A percentile compares a stretch with the other conserved stretches of the same genome.
These are phyloP conservation scores for Capsicum pubescens DNA, from an alignment of 257 asterid species.

Conservation along the genomic window DNA sequence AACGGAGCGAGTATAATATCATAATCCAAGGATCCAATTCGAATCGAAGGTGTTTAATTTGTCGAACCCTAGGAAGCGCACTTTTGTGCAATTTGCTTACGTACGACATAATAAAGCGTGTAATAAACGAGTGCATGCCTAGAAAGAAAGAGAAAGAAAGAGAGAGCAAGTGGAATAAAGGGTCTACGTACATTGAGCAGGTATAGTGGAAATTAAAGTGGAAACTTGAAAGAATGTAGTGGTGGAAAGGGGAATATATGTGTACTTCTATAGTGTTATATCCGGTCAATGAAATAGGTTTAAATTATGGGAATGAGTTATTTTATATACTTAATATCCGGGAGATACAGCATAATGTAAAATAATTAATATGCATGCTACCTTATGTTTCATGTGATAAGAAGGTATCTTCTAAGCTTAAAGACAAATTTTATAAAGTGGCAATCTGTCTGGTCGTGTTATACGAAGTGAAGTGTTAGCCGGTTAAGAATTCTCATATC, in stretches of 20 bases:
- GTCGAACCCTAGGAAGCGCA: background rate
- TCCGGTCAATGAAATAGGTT: background rate
- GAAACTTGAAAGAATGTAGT: background rate
- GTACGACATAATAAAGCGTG: constrained; percentile 14
- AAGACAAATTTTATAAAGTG: no score
- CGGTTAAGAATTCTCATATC: no score
- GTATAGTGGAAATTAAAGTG: constrained; percentile 23
- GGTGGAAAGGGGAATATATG: background rate
- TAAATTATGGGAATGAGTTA: background rate
- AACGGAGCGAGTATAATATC: no score
- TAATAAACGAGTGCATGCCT: background rate
- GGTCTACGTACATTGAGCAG: constrained; percentile 8
- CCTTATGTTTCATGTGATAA: background rate
- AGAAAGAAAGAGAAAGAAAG: background rate
- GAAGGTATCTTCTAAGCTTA: no score
- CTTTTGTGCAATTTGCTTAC: background rate
- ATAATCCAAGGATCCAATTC: background rate
- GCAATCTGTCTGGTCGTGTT: no score
- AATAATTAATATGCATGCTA: background rate
- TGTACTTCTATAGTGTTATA: background rate
- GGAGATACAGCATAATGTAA: background rate
- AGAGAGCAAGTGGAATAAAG: background rate
- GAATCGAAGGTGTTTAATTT: background rate
- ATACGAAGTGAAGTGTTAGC: no score
- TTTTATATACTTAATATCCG: background rate